Base-by-base conservation (phyloP, 768 basidiomycete species). In the Lentinula sp. region DNA sequence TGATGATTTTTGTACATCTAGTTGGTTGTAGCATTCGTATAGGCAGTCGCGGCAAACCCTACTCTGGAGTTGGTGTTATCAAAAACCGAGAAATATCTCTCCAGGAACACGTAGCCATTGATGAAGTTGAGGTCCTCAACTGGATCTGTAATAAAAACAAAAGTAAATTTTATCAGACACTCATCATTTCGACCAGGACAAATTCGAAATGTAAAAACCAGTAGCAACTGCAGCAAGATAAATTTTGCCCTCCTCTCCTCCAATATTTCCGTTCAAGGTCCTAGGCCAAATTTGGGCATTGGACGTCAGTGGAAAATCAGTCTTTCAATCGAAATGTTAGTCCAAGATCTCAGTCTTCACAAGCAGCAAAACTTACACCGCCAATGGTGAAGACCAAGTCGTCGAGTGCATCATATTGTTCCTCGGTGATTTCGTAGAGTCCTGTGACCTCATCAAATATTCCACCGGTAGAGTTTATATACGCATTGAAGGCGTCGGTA, bases 71-170 rank as follows among this genome's bases (percentile, higher is more conserved):
- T 82, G 51, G 77, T 69, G 52, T 85, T 84, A 67, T 89, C 87
- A 67, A 73, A 88, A 41, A 86, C 85, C 35, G 81, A 76, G 74
- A 87, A 87, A 79, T 82, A 88, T 16, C 56, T 42, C 20, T 57
- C 56, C 23, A 57, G 36, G 42, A 57, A 57, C 16, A 57, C 56
- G 23, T 43, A 57, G 8, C 56, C 56, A 45, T 57, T 79, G 69
- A 86, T 76, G 64, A 85, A 84, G 71, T 83, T 82, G 18, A 85
- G 69, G n/a, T 82, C 84, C 36, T 57, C 42, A 7, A 43, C 23
- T 6, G 60, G 37, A 6, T 46, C 52, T 41, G 16, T 23, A 66
- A 37, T 66, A 20, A 65, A 64, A 33, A 9, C 28, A 28, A 28
- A 28, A 3, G 28, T 3, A 28, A 2, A 28, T 3, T 7, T 16